phyloP scores from a whole-genome alignment of 169 alveolate genomes.

The Plasmodium coatneyi region DNA sequence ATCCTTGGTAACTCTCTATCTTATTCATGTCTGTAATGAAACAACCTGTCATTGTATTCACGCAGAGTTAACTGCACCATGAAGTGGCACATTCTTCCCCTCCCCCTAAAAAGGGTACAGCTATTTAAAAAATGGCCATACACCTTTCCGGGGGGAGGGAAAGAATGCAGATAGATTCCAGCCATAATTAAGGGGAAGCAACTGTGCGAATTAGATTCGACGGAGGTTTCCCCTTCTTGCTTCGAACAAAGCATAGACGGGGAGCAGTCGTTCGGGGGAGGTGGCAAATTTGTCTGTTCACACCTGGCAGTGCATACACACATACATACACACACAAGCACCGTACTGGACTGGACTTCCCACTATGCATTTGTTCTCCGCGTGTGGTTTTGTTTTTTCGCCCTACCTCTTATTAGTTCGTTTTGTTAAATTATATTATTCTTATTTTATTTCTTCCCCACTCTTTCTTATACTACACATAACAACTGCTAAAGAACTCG shows the following conservation, averaged over 20 bases:
- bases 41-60: slow-evolving; percentile 73
- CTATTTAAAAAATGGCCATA: not conserved
- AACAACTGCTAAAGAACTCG: not conserved
- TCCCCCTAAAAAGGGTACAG: not conserved
- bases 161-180: slow-evolving; percentile 67
- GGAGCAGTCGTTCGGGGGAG: not conserved
- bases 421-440: not conserved
- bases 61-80: slow-evolving; percentile 74
- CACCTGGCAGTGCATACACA: not conserved
- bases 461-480: not conserved
- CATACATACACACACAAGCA: not conserved
- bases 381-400: not conserved
- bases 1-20: slow-evolving; percentile 27
- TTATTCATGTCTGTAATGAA: slow-evolving; percentile 51
- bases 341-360: not conserved
- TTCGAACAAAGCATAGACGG: slow-evolving; percentile 7
- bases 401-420: not conserved
- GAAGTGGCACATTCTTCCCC: slow-evolving; percentile 24
- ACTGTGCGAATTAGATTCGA: not conserved
- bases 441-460: not conserved
- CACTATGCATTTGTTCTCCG: not conserved
- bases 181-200: slow-evolving; percentile 15
- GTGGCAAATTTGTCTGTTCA: not conserved
- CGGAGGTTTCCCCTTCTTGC: slow-evolving; percentile 31
- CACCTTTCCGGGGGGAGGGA: not conserved